These are phyloP conservation scores for Trichophyton mentagrophytes DNA, from an alignment of 2,329 filamentous ascomycete species.

Conservation along the genomic window DNA sequence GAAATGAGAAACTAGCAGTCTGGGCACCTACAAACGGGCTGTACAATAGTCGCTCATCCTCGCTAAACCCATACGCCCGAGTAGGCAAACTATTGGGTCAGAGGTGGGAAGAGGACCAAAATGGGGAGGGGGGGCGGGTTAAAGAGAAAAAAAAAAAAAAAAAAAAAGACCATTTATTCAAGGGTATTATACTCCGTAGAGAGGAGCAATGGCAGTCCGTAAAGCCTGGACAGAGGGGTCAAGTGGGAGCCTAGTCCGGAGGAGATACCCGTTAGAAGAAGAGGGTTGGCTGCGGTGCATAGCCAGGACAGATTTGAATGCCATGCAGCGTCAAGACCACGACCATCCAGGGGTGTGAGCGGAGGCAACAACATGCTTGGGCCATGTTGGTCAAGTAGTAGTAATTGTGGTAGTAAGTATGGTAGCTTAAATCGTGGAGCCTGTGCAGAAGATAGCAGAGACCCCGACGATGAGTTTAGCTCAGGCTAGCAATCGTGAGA, in stretches of 20 bases:
- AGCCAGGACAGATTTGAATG: background rate
- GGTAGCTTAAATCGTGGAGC: background rate
- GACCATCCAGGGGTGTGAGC: background rate
- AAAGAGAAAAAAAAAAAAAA: too few species aligned
- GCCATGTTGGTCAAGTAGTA: background rate
- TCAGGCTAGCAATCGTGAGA: background rate
- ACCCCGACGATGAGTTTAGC: background rate
- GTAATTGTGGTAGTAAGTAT: too few species aligned
- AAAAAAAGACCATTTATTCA: too few species aligned
- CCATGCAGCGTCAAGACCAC: background rate
- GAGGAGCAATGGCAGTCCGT: too few species aligned
- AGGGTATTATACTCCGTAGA: too few species aligned
- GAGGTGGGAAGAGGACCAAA: too few species aligned
- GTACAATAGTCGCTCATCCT: background rate
- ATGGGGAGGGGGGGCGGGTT: too few species aligned
- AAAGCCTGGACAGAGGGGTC: background rate
- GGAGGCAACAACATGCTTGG: background rate
- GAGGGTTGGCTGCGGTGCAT: background rate
- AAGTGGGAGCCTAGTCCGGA: background rate
- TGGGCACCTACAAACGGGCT: background rate
- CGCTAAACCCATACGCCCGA: background rate
- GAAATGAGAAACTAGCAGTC: background rate
- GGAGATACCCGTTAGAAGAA: background rate
- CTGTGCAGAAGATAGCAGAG: background rate
- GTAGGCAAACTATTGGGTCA: background rate